A percentile compares a stretch with the other conserved stretches of the same genome.
phyloP scores from a whole-genome alignment of 164 flowering plant species.

The Echeveria elegans region DNA sequence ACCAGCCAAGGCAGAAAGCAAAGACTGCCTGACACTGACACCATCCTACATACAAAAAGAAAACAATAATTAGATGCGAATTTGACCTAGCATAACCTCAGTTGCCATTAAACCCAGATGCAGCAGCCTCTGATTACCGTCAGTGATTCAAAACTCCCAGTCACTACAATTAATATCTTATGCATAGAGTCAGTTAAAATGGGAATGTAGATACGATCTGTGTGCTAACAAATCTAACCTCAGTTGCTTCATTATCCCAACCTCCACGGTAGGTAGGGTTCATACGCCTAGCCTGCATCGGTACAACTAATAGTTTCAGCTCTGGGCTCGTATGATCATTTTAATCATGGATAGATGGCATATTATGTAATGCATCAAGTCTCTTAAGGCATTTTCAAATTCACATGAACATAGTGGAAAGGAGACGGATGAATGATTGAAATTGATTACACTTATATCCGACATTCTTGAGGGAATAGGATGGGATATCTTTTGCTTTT shows the following conservation, averaged over 20 bases:
- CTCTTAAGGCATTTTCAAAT: not conserved
- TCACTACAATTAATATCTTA: not conserved
- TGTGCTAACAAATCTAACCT: not conserved
- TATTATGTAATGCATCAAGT: not conserved
- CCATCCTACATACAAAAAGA: not conserved
- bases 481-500: not conserved
- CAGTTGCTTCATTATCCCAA: not conserved
- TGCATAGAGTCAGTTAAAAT: not conserved
- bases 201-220: not conserved
- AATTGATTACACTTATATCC: not conserved
- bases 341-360: not conserved
- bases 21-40: conserved; percentile 6
- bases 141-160: not conserved
- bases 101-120: not conserved
- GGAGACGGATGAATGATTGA: not conserved
- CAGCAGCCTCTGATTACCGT: not conserved
- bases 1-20: conserved; percentile 3
- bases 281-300: not conserved
- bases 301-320: not conserved
- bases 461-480: not conserved
- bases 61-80: not conserved
- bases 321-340: not conserved
- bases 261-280: not conserved
- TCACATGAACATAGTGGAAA: not conserved
- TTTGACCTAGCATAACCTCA: not conserved